A percentile compares a stretch with the other conserved stretches of the same genome.
Evolutionary conservation across 208 protist genomes (phyloP).

Genomic region (Borovskyia barvae): DNA sequence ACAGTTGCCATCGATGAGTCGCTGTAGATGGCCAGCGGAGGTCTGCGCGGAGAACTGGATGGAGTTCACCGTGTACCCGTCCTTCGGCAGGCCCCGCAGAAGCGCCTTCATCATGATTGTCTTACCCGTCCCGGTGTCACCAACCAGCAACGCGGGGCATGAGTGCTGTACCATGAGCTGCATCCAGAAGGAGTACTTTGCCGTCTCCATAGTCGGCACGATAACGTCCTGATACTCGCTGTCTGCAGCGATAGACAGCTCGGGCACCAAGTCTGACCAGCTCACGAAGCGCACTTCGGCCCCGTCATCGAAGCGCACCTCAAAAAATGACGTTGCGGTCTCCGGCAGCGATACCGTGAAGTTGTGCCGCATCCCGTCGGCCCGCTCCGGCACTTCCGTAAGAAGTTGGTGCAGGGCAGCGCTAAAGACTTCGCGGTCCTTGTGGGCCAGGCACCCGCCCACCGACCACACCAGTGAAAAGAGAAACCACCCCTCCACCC

Average conservation of each 20-base stretch:
- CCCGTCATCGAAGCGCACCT: slow-evolving; percentile 69
- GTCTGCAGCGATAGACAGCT: slow-evolving; percentile 77
- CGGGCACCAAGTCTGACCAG: slow-evolving; percentile 82
- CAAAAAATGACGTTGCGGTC: slow-evolving; percentile 82
- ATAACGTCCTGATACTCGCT: slow-evolving; percentile 94
- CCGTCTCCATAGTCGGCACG: slow-evolving; percentile 93
- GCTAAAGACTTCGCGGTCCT: slow-evolving; percentile 82
- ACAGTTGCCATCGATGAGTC: slow-evolving; percentile 93
- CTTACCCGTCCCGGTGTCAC: slow-evolving; percentile 96
- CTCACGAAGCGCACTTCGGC: slow-evolving; percentile 72
- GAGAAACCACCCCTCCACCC: slow-evolving; percentile 91
- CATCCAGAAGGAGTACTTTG: slow-evolving; percentile 91
- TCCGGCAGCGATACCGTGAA: slow-evolving; percentile 79
- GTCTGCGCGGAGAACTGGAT: slow-evolving; percentile 97
- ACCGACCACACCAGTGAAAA: slow-evolving; percentile 93
- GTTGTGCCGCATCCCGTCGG: slow-evolving; percentile 33
- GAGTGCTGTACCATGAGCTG: slow-evolving; percentile 77
- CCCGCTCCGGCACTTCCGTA: background rate
- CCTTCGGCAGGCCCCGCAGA: slow-evolving; percentile 74
- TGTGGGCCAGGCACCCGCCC: slow-evolving; percentile 86
- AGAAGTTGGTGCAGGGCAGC: slow-evolving; percentile 68
- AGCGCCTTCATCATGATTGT: slow-evolving; percentile 93
- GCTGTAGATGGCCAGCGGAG: slow-evolving; percentile 89
- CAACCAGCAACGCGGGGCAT: slow-evolving; percentile 88
- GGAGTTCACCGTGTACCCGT: slow-evolving; percentile 85